Evolutionary conservation across 345 rosid genomes (phyloP), one percentile per base, ranked within the genome.

Genomic region (Eucalyptus dawsonii): DNA sequence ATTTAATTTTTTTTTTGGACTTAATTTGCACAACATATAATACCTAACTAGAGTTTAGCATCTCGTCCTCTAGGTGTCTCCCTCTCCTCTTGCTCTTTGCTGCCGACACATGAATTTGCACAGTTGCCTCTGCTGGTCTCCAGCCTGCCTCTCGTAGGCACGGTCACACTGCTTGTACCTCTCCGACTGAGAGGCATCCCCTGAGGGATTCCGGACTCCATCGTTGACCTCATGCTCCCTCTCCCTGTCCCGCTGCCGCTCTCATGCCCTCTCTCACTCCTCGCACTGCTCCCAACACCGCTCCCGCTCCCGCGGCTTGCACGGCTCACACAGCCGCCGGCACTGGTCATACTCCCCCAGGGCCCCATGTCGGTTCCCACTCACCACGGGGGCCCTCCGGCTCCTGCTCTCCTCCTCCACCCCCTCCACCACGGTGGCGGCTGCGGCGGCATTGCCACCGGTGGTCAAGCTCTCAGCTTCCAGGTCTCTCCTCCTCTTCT

Each of bases 301-400:
- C 67, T 85, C 80, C 51, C 88, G 47, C 31, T 50, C 47, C 88
- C 5, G 51, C 37, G 12, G 42, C 19, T 37, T 51, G 51, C 49
- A 83, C 6, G 86, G 8, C 24, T 54, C 86, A 50, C 92, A 94
- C 8, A 90, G 86, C 85, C 89, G 91, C 44, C 88, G 90, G 88
- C 94, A 93, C 86, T 90, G 91, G 87, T 89, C 87, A 31, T 88
- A 89, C 88, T 90, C 89, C 86, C 88, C 65, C 86, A n/a, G 91
- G 90, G 54, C 92, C 91, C 80, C 47, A 80, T 87, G 25, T 44
- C 0, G 42, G 80, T 69, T 69, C 44, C 25, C 44, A 10, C 80
- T 69, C 80, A 5, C 44, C 24, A 8, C 44, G 44, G 44, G 80
- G 80, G 44, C 24, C 80, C 44, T 69, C 80, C 4, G 24, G 80